Conservation (phyloP, 2,329 filamentous ascomycete genomes). For the Ceratocystis colombiana region DNA sequence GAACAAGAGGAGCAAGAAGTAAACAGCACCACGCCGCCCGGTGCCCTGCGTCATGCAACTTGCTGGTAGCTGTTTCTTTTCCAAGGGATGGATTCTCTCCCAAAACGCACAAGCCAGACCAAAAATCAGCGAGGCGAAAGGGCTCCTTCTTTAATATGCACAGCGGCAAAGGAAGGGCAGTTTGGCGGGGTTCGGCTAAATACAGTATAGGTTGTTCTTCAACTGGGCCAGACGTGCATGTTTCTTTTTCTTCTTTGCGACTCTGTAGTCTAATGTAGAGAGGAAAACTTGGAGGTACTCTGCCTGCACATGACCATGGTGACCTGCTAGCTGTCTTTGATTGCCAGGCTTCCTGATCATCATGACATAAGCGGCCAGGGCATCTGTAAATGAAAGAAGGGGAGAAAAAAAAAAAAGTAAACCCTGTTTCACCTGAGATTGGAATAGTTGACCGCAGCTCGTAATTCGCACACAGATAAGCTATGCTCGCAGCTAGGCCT, state of each 20-base stretch:
- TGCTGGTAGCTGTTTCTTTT: background rate
- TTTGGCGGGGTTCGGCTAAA: conserved; percentile 4
- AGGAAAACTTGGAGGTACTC: background rate
- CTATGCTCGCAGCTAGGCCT: background rate
- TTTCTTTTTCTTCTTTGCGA: background rate
- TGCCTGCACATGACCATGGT: background rate
- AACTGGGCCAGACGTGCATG: background rate
- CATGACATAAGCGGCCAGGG: background rate
- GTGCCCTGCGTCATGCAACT: conserved; percentile 5
- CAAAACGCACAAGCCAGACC: background rate
- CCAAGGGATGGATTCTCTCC: conserved; percentile 2
- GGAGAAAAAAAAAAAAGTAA: too few relatives aligned
- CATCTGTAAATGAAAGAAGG: too few relatives aligned
- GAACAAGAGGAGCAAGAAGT: background rate
- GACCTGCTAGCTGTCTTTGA: background rate
- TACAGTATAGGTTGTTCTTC: background rate
- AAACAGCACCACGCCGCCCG: background rate
- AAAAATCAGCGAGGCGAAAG: background rate
- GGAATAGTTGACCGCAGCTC: too few relatives aligned
- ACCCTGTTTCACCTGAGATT: too few relatives aligned
- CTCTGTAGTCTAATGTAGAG: background rate
- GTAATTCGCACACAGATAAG: background rate
- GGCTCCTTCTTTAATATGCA: background rate
- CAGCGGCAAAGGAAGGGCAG: conserved; percentile 8
- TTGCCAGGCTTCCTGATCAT: background rate